phyloP scores from a whole-genome alignment of 352 stramenopile species.

The Pythium apleroticum region DNA sequence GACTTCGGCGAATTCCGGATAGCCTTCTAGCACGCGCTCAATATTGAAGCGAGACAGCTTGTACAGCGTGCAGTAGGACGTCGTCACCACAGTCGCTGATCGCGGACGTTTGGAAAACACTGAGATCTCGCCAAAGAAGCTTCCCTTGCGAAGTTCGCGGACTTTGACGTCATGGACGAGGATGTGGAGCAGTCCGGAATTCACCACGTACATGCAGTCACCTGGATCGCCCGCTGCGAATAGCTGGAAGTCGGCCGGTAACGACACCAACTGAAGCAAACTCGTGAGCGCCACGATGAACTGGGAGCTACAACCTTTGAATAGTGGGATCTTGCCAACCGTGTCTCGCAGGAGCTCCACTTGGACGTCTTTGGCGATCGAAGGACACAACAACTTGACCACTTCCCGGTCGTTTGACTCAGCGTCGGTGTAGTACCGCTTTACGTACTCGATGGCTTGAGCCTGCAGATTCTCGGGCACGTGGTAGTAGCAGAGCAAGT shows the following conservation, averaged over 20 bases:
- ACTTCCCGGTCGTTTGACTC: conserved; percentile 70
- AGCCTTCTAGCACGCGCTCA: conserved; percentile 58
- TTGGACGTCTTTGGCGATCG: conserved; percentile 74
- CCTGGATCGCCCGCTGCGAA: conserved; percentile 56
- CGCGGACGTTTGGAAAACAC: conserved; percentile 63
- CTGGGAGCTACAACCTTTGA: conserved; percentile 53
- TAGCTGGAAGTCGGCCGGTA: conserved; percentile 52
- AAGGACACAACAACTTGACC: conserved; percentile 65
- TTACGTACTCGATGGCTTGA: conserved; percentile 58
- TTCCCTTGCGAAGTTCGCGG: conserved; percentile 60
- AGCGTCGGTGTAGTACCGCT: conserved; percentile 64
- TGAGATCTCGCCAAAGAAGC: conserved; percentile 72
- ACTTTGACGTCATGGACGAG: conserved; percentile 57
- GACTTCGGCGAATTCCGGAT: conserved; percentile 47
- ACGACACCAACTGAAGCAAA: conserved; percentile 61
- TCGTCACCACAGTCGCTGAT: conserved; percentile 55
- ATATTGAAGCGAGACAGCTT: conserved; percentile 60
- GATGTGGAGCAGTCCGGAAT: conserved; percentile 59
- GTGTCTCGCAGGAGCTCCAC: conserved; percentile 56
- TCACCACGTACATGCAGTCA: conserved; percentile 77
- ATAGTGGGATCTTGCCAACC: conserved; percentile 59
- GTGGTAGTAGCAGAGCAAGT: conserved; percentile 62
- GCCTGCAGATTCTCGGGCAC: conserved; percentile 51
- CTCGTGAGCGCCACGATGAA: conserved; percentile 71
- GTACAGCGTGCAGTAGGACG: conserved; percentile 69